A percentile compares a stretch with the other conserved stretches of the same genome.
Evolutionary conservation across 768 basidiomycete species (phyloP).

Genomic region (Xerocomellus chrysenteron): DNA sequence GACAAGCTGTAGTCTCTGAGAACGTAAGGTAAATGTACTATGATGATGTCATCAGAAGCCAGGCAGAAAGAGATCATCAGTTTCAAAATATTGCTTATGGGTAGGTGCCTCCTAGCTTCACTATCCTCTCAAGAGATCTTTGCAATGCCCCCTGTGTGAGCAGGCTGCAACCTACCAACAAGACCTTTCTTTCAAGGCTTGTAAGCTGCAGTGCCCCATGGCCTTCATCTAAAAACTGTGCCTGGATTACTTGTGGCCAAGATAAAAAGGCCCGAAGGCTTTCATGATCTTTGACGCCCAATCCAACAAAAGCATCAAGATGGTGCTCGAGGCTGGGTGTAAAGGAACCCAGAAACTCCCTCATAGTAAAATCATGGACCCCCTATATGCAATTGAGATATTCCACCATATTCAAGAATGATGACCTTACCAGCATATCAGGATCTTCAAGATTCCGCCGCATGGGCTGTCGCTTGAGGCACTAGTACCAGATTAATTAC

Average conservation of each 20-base stretch:
- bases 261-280: conserved; percentile 23
- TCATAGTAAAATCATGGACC: not conserved
- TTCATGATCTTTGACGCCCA: conserved; percentile 24
- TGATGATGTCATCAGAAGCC: not conserved
- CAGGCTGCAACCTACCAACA: conserved; percentile 13
- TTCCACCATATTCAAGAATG: not conserved
- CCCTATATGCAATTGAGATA: not conserved
- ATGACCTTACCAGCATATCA: not conserved
- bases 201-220: conserved; percentile 16
- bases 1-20: not conserved
- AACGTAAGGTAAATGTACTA: conserved; percentile 5
- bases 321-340: conserved; percentile 21
- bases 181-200: conserved; percentile 17
- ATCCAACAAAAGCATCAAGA: conserved; percentile 14
- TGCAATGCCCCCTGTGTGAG: conserved; percentile 5
- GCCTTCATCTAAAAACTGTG: conserved; percentile 16
- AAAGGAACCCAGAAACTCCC: conserved; percentile 20
- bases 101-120: not conserved
- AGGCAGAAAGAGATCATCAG: not conserved
- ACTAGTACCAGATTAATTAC: not conserved
- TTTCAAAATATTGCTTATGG: not conserved
- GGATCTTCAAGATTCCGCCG: not conserved
- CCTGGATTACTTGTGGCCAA: conserved; percentile 19
- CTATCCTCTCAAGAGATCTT: not conserved
- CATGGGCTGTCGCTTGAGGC: not conserved